phyloP scores from a whole-genome alignment of 129 eudicot species.

The carrot (Daucus carota) region DH1_v3.0 NC_030385.2:26520001-26520500 shows the following conservation, averaged over 20 bases:
- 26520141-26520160: slow-evolving; percentile 53
- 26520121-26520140: slow-evolving; percentile 55
- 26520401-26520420: slow-evolving; percentile 30
- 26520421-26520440: slow-evolving; percentile 12
- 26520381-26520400: slow-evolving; percentile 8
- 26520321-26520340: too few relatives aligned
- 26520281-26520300: slow-evolving; percentile 6
- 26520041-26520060: slow-evolving; percentile 77
- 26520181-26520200: slow-evolving; percentile 1
- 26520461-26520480: neutral
- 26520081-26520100: slow-evolving; percentile 88
- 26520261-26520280: neutral
- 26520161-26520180: slow-evolving; percentile 23
- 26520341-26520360: too few relatives aligned
- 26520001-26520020: slow-evolving; percentile 73
- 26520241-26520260: neutral
- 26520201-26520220: neutral
- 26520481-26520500: neutral
- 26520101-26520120: slow-evolving; percentile 74
- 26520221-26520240: neutral
- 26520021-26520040: slow-evolving; percentile 92
- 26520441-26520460: slow-evolving; percentile 5
- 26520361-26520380: neutral
- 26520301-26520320: slow-evolving; percentile 14
- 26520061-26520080: slow-evolving; percentile 80